Base-by-base conservation (phyloP, 2,329 filamentous ascomycete species). In the Apiospora malaysiana region DNA sequence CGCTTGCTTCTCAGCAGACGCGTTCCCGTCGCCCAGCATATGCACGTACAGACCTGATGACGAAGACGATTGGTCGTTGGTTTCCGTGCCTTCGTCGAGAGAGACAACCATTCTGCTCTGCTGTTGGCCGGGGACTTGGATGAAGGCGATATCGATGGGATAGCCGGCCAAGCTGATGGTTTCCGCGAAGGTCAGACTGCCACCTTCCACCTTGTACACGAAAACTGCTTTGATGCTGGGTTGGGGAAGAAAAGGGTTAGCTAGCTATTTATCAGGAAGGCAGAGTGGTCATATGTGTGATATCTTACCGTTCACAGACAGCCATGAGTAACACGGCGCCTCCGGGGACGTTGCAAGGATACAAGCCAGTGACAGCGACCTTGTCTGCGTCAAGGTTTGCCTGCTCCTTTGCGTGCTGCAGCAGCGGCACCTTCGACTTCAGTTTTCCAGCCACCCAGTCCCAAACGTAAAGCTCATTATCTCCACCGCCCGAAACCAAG, bases 401-500 rank as follows among this genome's bases (percentile, higher is more conserved):
- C 56, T 63, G 21, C 27, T 82, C 76, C 70, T 80, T 79, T 0
- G 85, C 84, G 8, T 83, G 79, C 1, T 77, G 77, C 7, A 88
- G 80, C 23, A 94, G 74, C 71, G 88, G 85, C 2, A 87, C 80
- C 75, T 85, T 89, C 32, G 86, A 84, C 0, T 91, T 77, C 37
- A 93, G 78, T 23, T 79, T 81, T 21, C 87, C 87, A 0, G 81
- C 82, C 56, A 83, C 82, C 95, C 95, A 99, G 73, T 95, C 86
- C 95, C 95, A 99, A 0, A 95, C 84, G 72, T 92, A 89, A 12
- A 99, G 78, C 73, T 91, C 88, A 71, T 91, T 85, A 76, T 98
- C 95, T 4, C 95, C 96, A 67, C 95, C 95, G 12, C 94, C 96
- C 7, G 94, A 97, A 43, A 98, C 83, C 42, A 99, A 86, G 1